Conservation (phyloP, 495 filamentous ascomycete genomes). For the Tuber brumale region DNA sequence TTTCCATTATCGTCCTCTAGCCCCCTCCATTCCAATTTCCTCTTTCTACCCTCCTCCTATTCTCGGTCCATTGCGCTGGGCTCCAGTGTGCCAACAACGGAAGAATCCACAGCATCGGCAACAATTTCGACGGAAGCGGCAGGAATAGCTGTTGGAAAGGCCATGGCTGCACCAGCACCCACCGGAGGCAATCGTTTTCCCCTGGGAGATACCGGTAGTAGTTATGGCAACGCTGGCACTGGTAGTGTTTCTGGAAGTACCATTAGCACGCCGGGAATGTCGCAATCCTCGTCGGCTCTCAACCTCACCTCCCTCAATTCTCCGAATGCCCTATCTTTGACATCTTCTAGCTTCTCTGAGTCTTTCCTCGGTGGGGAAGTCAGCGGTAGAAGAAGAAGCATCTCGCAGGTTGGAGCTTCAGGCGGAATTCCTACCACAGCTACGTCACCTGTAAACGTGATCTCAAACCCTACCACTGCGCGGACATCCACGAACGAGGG, state of each 20-base stretch:
- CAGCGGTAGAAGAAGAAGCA: slow-evolving; percentile 16
- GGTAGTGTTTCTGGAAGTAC: slow-evolving; percentile 24
- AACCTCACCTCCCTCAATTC: slow-evolving; percentile 23
- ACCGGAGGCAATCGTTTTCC: slow-evolving; percentile 16
- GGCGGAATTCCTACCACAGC: slow-evolving; percentile 32
- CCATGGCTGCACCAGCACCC: slow-evolving; percentile 25
- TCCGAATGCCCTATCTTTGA: slow-evolving; percentile 24
- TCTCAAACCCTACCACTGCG: slow-evolving; percentile 38
- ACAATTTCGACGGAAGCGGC: slow-evolving; percentile 38
- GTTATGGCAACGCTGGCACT: slow-evolving; percentile 13
- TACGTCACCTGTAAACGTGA: slow-evolving; percentile 41
- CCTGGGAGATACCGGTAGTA: slow-evolving; percentile 11
- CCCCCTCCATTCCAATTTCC: slow-evolving; percentile 23
- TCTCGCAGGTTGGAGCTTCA: slow-evolving; percentile 20
- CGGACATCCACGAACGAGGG: slow-evolving; percentile 37
- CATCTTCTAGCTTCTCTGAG: slow-evolving; percentile 25
- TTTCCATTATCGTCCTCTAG: slow-evolving; percentile 31
- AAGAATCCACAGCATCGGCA: slow-evolving; percentile 35
- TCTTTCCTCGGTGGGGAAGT: slow-evolving; percentile 21
- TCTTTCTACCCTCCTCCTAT: slow-evolving; percentile 27
- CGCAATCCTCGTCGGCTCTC: slow-evolving; percentile 26
- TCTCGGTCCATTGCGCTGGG: slow-evolving; percentile 31
- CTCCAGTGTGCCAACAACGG: slow-evolving; percentile 35
- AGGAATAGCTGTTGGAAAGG: slow-evolving; percentile 34
- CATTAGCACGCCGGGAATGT: slow-evolving; percentile 24